Base-by-base conservation (phyloP, 2,329 filamentous ascomycete genomes). In the Calonectria crousiana region DNA sequence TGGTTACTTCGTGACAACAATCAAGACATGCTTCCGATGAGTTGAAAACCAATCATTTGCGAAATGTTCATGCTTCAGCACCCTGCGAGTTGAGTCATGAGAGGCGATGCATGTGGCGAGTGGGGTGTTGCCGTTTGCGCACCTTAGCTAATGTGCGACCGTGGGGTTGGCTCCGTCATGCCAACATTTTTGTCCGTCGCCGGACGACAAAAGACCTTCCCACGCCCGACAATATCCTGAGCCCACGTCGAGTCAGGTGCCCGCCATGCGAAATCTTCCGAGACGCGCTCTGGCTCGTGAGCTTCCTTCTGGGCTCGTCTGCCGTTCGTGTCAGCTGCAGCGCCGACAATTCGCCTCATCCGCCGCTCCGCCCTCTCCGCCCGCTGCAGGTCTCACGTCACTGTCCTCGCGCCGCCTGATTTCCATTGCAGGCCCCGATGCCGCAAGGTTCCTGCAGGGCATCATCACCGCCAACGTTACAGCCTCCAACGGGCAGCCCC, bases 381-480 rank as follows among this genome's bases (percentile, higher is more conserved):
- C 89, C 2, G 32, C 84, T 3, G 81, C 89, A 73, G 88, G 87
- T 78, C 82, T 91, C 84, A 86, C 90, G 18, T 83, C 84, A 32
- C 91, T 98, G 75, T 86, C 91, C n/a, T 93, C 93, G 77, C 94
- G 97, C 65, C 92, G 92, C 67, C 89, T 98, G 56, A 92, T 99
- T 78, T 93, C 93, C 51, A 87, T 98, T 75, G 90, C 92, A 20
- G 97, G 97, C 3, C 89, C 89, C 4, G 96, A 98, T 81, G 92
- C 95, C 38, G 90, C 93, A 60, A 93, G 93, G 78, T 98, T 96
- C 84, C 90, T 99, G 2, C 95, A 98, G 84, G 96, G 96, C 69
- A 91, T 98, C 71, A 91, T 97, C 76, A 98, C 96, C 1, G 91
- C 93, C 76, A 85, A 82, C 53, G 77, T 85, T 11, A 85, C 89